Conservation (phyloP, 2,329 filamentous ascomycete species). For the Arthroderma sp. region DNA sequence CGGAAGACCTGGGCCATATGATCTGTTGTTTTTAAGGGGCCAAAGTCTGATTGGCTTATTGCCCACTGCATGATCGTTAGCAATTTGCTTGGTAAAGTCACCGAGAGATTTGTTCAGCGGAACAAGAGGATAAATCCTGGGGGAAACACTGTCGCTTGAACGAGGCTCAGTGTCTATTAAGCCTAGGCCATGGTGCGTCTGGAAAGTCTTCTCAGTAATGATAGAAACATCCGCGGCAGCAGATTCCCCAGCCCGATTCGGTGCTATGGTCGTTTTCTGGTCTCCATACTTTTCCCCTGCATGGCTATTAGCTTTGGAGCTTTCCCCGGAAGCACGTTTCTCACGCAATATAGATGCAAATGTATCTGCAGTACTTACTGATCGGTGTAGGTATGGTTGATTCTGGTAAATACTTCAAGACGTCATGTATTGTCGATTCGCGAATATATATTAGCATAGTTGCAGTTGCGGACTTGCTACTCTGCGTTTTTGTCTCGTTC, state of each 20-base stretch:
- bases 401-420: conserved; percentile 62
- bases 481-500: conserved; percentile 53
- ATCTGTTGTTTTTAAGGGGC: conserved; percentile 46
- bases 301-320: no score
- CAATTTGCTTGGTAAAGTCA: conserved; percentile 60
- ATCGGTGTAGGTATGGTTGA: conserved; percentile 72
- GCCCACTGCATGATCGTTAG: conserved; percentile 54
- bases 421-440: conserved; percentile 67
- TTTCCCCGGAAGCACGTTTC: conserved; percentile 12
- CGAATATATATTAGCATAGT: conserved; percentile 99
- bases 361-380: conserved; percentile 36
- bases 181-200: conserved; percentile 69
- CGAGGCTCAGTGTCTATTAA: conserved; percentile 55
- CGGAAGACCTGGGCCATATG: no score
- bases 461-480: conserved; percentile 61
- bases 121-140: conserved; percentile 53
- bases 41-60: conserved; percentile 65
- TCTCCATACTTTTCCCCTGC: conserved; percentile 66
- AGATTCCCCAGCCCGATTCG: conserved; percentile 87
- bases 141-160: conserved; percentile 52
- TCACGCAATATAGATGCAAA: background rate
- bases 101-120: conserved; percentile 61
- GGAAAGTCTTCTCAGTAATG: conserved; percentile 70
- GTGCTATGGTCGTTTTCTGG: conserved; percentile 59
- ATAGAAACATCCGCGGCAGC: conserved; percentile 77